Percentiles rank a stretch among this genome's conserved stretches.
phyloP scores from a whole-genome alignment of 2,329 filamentous ascomycete species.

The Ophiocordyceps sinensis region DNA sequence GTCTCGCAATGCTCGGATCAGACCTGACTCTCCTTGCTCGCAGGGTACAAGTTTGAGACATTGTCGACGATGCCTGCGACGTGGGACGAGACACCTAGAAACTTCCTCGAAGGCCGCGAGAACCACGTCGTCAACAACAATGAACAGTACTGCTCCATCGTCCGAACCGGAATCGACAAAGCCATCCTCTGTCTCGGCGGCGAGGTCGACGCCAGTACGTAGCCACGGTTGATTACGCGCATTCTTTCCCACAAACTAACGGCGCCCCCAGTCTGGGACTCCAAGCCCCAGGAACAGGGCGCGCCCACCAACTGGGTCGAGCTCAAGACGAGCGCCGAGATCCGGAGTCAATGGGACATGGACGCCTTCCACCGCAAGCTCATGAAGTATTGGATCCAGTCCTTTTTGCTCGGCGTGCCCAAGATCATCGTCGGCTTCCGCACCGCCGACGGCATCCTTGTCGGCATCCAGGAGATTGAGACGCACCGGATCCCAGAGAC shows the following conservation, averaged over 20 bases:
- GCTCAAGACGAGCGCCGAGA: conserved; percentile 75
- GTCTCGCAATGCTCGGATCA: background rate
- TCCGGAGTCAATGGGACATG: conserved; percentile 52
- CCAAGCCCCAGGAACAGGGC: conserved; percentile 51
- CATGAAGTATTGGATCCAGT: conserved; percentile 94
- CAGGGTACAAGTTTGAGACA: conserved; percentile 94
- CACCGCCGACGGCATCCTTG: conserved; percentile 54
- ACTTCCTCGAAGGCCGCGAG: conserved; percentile 66
- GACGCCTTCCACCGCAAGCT: conserved; percentile 77
- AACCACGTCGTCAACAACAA: conserved; percentile 68
- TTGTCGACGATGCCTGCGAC: conserved; percentile 60
- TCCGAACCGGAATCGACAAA: conserved; percentile 72
- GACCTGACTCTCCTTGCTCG: background rate
- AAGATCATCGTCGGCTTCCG: conserved; percentile 87
- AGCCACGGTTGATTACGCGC: conserved; percentile 1
- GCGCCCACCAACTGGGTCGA: conserved; percentile 84
- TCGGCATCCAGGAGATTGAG: conserved; percentile 60
- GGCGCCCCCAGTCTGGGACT: conserved; percentile 55
- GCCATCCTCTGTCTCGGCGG: conserved; percentile 68
- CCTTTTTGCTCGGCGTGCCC: conserved; percentile 82
- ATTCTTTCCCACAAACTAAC: background rate
- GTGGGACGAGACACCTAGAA: conserved; percentile 59
- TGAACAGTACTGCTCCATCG: conserved; percentile 90
- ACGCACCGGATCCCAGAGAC: conserved; percentile 66
- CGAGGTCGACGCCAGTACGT: conserved; percentile 74